Evolutionary conservation across 2,329 filamentous ascomycete species (phyloP).

Genomic region (Xylariaceae sp.): DNA sequence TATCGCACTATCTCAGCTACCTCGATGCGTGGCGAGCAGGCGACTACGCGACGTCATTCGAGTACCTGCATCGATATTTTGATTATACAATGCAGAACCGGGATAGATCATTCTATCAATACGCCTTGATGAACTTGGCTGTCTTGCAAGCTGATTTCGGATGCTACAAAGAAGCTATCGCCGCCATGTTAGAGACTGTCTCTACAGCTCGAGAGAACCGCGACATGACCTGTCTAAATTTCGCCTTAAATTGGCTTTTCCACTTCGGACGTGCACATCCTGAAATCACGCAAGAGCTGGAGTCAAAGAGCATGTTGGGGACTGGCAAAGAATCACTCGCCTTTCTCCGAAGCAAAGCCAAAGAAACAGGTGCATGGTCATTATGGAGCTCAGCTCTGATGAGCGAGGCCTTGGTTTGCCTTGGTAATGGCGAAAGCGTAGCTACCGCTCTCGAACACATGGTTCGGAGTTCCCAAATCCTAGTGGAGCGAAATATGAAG

Average conservation of each 20-base stretch:
- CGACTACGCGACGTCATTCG: constrained; percentile 85
- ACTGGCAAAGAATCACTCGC: constrained; percentile 76
- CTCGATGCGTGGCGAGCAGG: constrained; percentile 89
- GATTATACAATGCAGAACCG: constrained; percentile 89
- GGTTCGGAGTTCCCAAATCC: constrained; percentile 76
- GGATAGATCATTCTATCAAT: constrained; percentile 86
- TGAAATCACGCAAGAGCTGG: constrained; percentile 64
- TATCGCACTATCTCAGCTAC: constrained; percentile 78
- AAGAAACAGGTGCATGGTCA: constrained; percentile 80
- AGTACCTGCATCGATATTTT: constrained; percentile 90
- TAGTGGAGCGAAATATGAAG: constrained; percentile 71
- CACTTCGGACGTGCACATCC: constrained; percentile 88
- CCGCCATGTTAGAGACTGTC: constrained; percentile 91
- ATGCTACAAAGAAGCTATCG: constrained; percentile 82
- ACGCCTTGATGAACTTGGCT: constrained; percentile 87
- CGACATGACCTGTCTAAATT: constrained; percentile 89
- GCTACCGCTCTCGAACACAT: constrained; percentile 69
- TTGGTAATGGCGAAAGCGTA: constrained; percentile 66
- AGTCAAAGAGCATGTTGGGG: constrained; percentile 69
- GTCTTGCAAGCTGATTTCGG: constrained; percentile 95
- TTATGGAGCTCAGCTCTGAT: constrained; percentile 79
- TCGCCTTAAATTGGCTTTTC: constrained; percentile 92
- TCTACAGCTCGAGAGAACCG: constrained; percentile 91
- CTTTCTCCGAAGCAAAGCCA: constrained; percentile 82
- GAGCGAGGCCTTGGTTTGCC: constrained; percentile 76